Conservation (phyloP, 164 flowering plant species). For the Vitis labrusca region DNA sequence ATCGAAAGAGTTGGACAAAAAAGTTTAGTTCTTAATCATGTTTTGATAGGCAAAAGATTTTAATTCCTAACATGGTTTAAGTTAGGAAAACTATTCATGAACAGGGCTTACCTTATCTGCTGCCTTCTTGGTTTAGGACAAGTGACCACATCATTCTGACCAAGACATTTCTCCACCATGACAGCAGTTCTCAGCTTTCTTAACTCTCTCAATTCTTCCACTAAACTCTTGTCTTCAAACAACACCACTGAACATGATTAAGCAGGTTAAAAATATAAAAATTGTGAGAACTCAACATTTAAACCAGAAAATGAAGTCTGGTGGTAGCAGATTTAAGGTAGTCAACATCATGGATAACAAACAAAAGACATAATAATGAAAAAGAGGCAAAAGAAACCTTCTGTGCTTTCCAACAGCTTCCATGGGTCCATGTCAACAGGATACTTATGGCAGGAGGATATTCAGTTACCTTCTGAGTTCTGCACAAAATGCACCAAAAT, state of each 20-base stretch:
- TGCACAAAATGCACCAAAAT: too few species aligned
- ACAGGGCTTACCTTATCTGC: conserved; percentile 11
- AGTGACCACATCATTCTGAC: conserved; percentile 20
- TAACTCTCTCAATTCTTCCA: conserved; percentile 25
- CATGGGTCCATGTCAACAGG: background rate
- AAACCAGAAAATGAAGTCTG: background rate
- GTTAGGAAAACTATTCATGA: too few species aligned
- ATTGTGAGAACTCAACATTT: background rate
- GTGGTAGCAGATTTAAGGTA: background rate
- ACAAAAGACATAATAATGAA: background rate
- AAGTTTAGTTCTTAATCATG: too few species aligned
- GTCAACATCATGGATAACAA: background rate
- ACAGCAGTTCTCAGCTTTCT: conserved; percentile 22
- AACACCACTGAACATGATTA: conserved; percentile 13
- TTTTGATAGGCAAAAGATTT: too few species aligned
- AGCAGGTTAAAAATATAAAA: background rate
- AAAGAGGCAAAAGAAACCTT: conserved; percentile 6
- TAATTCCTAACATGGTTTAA: too few species aligned
- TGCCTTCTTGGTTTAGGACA: conserved; percentile 33
- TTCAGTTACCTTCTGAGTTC: too few species aligned
- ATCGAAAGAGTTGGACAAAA: too few species aligned
- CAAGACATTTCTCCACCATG: conserved; percentile 32
- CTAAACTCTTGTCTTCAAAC: conserved; percentile 11
- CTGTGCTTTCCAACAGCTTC: background rate
- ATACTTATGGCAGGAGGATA: too few species aligned